phyloP scores from a whole-genome alignment of 192 early-diverging fungal species.

The Linnemannia exigua region DNA sequence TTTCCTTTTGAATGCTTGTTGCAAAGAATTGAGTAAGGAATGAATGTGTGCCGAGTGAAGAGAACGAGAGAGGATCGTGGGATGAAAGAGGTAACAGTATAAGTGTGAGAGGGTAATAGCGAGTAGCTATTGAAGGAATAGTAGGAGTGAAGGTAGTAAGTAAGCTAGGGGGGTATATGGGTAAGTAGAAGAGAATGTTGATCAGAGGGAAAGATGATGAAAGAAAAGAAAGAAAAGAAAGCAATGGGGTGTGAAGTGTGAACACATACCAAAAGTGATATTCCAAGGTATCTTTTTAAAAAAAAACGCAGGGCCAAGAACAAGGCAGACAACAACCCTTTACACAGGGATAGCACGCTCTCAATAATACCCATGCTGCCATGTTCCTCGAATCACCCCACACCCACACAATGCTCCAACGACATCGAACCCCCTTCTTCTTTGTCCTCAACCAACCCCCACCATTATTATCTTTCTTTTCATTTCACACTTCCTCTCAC shows the following conservation, averaged over 20 bases:
- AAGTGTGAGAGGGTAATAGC: not conserved
- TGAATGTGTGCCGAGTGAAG: not conserved
- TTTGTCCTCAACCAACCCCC: not conserved
- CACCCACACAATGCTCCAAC: not conserved
- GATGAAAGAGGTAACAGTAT: not conserved
- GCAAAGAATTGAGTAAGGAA: not conserved
- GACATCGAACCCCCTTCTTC: not conserved
- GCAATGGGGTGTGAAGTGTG: not conserved
- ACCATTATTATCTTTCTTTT: not conserved
- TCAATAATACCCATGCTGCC: not conserved
- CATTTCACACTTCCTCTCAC: not conserved
- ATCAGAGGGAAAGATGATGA: not conserved
- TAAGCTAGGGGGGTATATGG: not conserved
- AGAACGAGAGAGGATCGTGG: not conserved
- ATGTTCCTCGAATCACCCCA: not conserved
- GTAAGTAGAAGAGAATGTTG: not conserved
- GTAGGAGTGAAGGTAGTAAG: not conserved
- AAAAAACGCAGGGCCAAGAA: too few relatives aligned
- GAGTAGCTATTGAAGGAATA: not conserved
- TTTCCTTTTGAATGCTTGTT: not conserved
- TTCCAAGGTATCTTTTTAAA: not conserved
- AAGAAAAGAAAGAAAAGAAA: not conserved
- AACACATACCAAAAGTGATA: too few relatives aligned
- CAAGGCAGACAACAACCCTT: too few relatives aligned
- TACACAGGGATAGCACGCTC: too few relatives aligned